phyloP scores from a whole-genome alignment of 2,329 filamentous ascomycete genomes.

The Apiospora saccharicola region DNA sequence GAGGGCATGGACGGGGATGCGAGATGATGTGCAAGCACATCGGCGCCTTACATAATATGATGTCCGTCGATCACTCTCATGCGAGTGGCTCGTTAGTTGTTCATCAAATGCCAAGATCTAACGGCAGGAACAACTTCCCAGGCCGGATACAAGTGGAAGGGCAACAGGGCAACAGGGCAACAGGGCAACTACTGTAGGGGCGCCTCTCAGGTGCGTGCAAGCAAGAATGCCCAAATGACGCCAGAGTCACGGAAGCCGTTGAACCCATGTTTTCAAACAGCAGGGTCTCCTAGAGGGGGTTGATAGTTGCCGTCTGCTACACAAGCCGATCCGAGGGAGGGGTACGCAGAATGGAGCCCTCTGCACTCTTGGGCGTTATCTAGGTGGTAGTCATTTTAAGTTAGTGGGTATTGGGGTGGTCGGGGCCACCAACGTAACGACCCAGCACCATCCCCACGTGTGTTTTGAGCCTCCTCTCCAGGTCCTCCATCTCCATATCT shows the following conservation, averaged over 20 bases:
- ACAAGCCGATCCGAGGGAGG: neutral
- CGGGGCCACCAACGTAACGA: neutral
- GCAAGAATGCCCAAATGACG: neutral
- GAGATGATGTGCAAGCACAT: neutral
- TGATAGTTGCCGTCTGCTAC: constrained; percentile 8
- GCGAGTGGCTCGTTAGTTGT: neutral
- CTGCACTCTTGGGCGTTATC: neutral
- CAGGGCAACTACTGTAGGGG: neutral
- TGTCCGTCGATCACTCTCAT: neutral
- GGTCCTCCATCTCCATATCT: neutral
- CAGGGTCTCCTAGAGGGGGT: neutral
- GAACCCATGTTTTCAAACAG: constrained; percentile 17
- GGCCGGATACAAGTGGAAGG: neutral
- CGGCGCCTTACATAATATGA: neutral
- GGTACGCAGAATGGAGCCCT: neutral
- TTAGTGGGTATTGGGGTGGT: neutral
- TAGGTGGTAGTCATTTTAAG: constrained; percentile 17
- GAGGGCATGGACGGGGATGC: neutral
- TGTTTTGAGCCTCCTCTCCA: neutral
- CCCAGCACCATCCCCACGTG: neutral
- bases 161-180: neutral
- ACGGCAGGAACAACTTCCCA: constrained; percentile 1
- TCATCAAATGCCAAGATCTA: neutral
- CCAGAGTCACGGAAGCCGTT: neutral
- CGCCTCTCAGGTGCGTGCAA: too few relatives aligned